Conservation (phyloP, 371 early-diverging fungal genomes). For the Rhizopus stolonifer region DNA sequence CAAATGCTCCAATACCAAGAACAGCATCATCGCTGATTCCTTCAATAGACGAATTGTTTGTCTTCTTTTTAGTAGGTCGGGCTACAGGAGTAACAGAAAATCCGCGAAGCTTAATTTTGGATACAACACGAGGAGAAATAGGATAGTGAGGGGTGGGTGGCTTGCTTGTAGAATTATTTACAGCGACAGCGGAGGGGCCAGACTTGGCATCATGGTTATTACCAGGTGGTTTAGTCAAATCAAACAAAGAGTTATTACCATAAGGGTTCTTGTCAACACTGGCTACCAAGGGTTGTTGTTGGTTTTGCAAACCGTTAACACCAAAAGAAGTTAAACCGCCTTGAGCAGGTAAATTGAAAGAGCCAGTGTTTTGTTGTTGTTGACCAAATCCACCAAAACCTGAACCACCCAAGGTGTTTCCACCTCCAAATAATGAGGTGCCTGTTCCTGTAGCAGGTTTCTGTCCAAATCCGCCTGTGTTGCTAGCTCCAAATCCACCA, state of each 20-base stretch:
- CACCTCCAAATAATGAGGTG: slow-evolving; percentile 29
- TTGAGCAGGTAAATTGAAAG: slow-evolving; percentile 41
- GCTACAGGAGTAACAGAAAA: slow-evolving; percentile 42
- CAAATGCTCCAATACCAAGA: slow-evolving; percentile 66
- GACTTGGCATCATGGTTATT: slow-evolving; percentile 34
- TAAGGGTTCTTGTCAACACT: slow-evolving; percentile 83
- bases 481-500: slow-evolving; percentile 13
- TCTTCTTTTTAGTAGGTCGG: slow-evolving; percentile 23
- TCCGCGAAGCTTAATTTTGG: slow-evolving; percentile 71
- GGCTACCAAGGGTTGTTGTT: slow-evolving; percentile 61
- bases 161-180: slow-evolving; percentile 49
- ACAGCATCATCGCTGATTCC: slow-evolving; percentile 67
- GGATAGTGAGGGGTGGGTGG: slow-evolving; percentile 56
- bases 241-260: slow-evolving; percentile 80
- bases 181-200: slow-evolving; percentile 47
- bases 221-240: slow-evolving; percentile 33
- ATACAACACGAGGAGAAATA: slow-evolving; percentile 64
- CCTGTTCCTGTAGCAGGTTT: slow-evolving; percentile 9
- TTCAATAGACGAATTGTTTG: slow-evolving; percentile 27
- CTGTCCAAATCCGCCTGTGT: slow-evolving; percentile 43
- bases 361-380: slow-evolving; percentile 20
- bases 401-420: slow-evolving; percentile 20
- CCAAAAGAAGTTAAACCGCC: slow-evolving; percentile 50
- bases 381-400: slow-evolving; percentile 24
- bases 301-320: slow-evolving; percentile 32